Conservation (phyloP, 1,139 yeast species). For the Hansenula sp. region DNA sequence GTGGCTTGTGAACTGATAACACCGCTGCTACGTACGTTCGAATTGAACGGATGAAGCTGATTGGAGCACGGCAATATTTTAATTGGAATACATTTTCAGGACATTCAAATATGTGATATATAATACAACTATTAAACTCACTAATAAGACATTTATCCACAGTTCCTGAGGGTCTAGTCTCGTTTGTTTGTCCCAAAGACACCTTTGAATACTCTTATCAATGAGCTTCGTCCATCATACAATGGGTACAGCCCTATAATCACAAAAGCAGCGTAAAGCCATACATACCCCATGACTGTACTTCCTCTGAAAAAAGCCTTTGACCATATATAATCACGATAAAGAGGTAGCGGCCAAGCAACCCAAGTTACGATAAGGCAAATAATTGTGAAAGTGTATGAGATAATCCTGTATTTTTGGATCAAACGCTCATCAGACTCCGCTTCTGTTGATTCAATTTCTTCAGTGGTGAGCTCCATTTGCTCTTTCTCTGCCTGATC, state of each 20-base stretch:
- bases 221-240: conserved; percentile 32
- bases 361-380: conserved; percentile 35
- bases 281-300: conserved; percentile 29
- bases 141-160: no score
- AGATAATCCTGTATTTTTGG: conserved; percentile 26
- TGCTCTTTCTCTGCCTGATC: conserved; percentile 6
- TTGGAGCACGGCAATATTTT: no score
- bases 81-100: no score
- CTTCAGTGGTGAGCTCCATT: background rate
- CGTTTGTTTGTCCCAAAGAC: no score
- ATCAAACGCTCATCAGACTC: conserved; percentile 8
- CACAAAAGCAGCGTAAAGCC: conserved; percentile 32
- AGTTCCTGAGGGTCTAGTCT: no score
- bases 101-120: no score
- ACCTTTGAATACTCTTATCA: conserved; percentile 25
- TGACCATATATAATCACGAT: conserved; percentile 40
- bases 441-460: conserved; percentile 5
- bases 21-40: no score
- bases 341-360: conserved; percentile 45
- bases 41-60: no score
- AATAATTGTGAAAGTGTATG: conserved; percentile 29
- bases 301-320: conserved; percentile 36
- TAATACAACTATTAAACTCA: no score
- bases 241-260: conserved; percentile 37
- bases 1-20: no score